phyloP scores from a whole-genome alignment of 305 asterid species.

The Stenogyne calaminthoides region DNA sequence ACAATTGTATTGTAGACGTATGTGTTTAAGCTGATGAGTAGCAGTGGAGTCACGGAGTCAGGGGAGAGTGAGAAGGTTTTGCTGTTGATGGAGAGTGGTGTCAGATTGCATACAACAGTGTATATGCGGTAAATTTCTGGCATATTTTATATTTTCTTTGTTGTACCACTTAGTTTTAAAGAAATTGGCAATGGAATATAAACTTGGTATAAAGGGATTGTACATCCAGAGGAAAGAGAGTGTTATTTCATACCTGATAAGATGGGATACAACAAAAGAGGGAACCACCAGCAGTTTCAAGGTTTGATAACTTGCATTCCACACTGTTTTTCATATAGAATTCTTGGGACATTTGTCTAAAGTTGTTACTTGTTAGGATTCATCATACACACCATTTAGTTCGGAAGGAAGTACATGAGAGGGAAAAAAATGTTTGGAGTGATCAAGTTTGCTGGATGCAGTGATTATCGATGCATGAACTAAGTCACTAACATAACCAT shows the following conservation, averaged over 20 bases:
- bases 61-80: slow-evolving; percentile 97
- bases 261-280: not conserved
- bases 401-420: slow-evolving; percentile 5
- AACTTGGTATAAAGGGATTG: slow-evolving; percentile 7
- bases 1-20: slow-evolving; percentile 63
- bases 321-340: slow-evolving; percentile 17
- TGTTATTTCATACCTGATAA: slow-evolving; percentile 17
- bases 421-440: not conserved
- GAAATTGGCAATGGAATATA: not conserved
- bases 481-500: not conserved
- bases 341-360: slow-evolving; percentile 5
- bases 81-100: slow-evolving; percentile 96
- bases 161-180: not conserved
- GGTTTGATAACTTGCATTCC: slow-evolving; percentile 13
- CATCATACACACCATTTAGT: slow-evolving; percentile 23
- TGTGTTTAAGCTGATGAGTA: slow-evolving; percentile 94
- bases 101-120: slow-evolving; percentile 89
- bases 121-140: slow-evolving; percentile 66
- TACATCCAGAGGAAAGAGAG: not conserved
- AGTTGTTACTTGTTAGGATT: not conserved
- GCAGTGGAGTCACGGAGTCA: slow-evolving; percentile 93
- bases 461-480: slow-evolving; percentile 17
- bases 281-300: not conserved
- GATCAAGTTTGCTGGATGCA: slow-evolving; percentile 8
- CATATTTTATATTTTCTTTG: slow-evolving; percentile 15